These are phyloP conservation scores for Batrachochytrium dendrobatidis DNA, from an alignment of 371 early-diverging fungal genomes.

Conservation along the genomic window DNA sequence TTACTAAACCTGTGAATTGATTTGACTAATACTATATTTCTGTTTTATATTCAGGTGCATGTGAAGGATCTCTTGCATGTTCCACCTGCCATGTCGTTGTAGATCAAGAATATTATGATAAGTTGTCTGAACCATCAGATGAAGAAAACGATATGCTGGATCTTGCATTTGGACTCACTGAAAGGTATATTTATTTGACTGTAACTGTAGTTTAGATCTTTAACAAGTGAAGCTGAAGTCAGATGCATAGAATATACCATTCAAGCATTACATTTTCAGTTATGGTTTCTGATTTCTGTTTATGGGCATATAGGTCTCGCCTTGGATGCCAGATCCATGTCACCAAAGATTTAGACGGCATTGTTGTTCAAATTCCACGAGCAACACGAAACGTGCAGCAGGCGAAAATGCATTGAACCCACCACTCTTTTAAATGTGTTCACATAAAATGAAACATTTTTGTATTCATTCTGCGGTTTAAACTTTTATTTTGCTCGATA, in stretches of 20 bases:
- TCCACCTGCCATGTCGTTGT: conserved; percentile 85
- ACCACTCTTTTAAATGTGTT: too few species aligned
- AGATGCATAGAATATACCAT: too few species aligned
- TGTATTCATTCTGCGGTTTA: too few species aligned
- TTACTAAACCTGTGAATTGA: background rate
- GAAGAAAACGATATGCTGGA: conserved; percentile 99
- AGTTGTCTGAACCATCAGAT: conserved; percentile 88
- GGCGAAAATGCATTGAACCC: conserved; percentile 17
- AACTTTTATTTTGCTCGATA: too few species aligned
- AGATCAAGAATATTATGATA: conserved; percentile 77
- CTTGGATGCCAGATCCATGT: conserved; percentile 96
- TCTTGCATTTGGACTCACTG: conserved; percentile 94
- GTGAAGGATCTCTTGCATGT: conserved; percentile 93
- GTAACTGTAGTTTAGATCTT: too few species aligned
- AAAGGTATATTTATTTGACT: conserved; percentile 58
- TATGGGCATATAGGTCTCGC: conserved; percentile 62
- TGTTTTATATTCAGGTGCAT: conserved; percentile 64
- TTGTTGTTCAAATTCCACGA: conserved; percentile 85
- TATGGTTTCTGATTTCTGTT: too few species aligned
- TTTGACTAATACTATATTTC: background rate
- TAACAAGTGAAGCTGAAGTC: too few species aligned
- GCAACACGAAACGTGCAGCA: conserved; percentile 86
- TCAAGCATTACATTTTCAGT: too few species aligned
- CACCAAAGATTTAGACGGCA: conserved; percentile 76
- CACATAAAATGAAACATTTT: too few species aligned